Evolutionary conservation across 148 eudicot species (phyloP).

Genomic region (Cornus controversa): DNA sequence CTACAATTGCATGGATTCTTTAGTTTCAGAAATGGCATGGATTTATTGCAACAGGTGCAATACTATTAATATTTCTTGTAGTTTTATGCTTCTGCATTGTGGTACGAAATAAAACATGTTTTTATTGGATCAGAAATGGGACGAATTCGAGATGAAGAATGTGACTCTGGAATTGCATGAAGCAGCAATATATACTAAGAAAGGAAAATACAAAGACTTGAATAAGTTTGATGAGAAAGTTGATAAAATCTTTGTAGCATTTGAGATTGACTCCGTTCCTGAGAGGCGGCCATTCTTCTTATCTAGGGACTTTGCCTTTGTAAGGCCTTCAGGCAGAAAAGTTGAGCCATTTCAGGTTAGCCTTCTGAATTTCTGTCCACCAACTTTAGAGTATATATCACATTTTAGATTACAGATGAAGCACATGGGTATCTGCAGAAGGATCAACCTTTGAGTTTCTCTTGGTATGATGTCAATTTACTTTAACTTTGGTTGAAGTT

Average conservation of each 20-base stretch:
- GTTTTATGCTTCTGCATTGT: neutral
- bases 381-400: neutral
- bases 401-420: neutral
- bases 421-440: neutral
- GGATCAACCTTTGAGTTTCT: neutral
- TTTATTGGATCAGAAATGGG: constrained; percentile 24
- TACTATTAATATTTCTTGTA: neutral
- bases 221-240: constrained; percentile 10
- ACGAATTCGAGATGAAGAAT: constrained; percentile 27
- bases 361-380: neutral
- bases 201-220: neutral
- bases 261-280: constrained; percentile 19
- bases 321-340: constrained; percentile 6
- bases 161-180: constrained; percentile 25
- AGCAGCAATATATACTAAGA: constrained; percentile 17
- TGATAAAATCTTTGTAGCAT: constrained; percentile 25
- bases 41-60: neutral
- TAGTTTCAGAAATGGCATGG: neutral
- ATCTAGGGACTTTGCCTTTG: constrained; percentile 24
- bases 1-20: neutral
- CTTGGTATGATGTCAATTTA: neutral
- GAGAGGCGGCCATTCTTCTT: constrained; percentile 25
- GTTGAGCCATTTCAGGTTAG: constrained; percentile 14
- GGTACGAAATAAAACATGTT: neutral
- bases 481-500: neutral